phyloP scores from a whole-genome alignment of 169 alveolate species.

The Cyclospora cayetanensis region DNA sequence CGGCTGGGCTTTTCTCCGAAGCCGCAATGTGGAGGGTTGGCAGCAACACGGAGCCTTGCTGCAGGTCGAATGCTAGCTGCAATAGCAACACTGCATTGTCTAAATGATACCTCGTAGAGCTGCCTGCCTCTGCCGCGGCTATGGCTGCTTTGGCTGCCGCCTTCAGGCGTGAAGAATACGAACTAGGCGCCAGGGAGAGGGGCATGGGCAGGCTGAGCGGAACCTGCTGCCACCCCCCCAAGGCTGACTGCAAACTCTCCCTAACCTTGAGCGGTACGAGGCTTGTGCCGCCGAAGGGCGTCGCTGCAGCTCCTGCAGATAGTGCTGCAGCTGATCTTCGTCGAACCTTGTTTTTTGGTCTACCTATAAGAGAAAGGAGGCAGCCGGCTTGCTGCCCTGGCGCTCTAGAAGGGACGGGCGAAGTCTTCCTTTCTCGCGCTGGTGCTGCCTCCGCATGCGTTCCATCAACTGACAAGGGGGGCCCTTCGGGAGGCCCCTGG shows the following conservation, averaged over 20 bases:
- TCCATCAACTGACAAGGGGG: no score
- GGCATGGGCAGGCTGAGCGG: slow-evolving; percentile 25
- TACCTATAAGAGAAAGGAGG: background rate
- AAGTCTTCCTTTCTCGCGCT: background rate
- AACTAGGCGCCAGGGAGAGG: slow-evolving; percentile 5
- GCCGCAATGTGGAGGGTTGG: slow-evolving; percentile 21
- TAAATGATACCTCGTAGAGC: background rate
- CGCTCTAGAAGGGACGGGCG: no score
- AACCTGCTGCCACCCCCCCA: slow-evolving; percentile 48
- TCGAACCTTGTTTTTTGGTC: background rate
- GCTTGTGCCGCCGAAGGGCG: background rate
- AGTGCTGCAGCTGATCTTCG: background rate
- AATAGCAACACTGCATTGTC: slow-evolving; percentile 32
- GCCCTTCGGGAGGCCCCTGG: background rate
- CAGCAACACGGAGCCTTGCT: slow-evolving; percentile 39
- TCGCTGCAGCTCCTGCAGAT: background rate
- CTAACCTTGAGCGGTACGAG: no score
- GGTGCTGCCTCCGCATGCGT: no score
- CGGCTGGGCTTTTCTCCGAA: background rate
- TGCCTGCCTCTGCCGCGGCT: background rate
- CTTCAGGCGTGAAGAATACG: background rate
- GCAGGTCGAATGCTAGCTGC: slow-evolving; percentile 33
- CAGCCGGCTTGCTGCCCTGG: background rate
- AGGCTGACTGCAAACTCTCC: background rate
- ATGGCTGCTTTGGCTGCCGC: slow-evolving; percentile 24